Evolutionary conservation across 139 green algal species (phyloP).

Genomic region (Auxenochlorella pyrenoidosa): DNA sequence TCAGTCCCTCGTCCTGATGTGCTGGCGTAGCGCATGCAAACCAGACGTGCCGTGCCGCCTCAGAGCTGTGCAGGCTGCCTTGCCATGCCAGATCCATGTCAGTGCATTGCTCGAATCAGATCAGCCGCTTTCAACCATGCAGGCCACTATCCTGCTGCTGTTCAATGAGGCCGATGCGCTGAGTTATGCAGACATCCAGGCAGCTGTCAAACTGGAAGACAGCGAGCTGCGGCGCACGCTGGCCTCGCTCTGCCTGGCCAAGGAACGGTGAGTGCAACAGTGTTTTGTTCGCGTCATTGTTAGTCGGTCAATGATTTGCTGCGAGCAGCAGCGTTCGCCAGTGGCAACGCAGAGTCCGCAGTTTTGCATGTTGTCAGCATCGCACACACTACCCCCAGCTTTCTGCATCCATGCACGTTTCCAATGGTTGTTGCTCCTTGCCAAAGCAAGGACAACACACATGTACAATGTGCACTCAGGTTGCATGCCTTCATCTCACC

Average conservation of each 20-base stretch:
- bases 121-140: neutral
- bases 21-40: neutral
- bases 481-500: no score
- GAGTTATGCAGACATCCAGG: conserved; percentile 76
- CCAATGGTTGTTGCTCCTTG: no score
- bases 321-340: no score
- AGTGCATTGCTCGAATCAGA: no score
- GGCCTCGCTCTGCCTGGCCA: conserved; percentile 91
- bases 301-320: no score
- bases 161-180: conserved; percentile 93
- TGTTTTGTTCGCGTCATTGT: no score
- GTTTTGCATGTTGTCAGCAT: no score
- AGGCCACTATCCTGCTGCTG: conserved; percentile 94
- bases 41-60: neutral
- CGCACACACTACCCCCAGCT: no score
- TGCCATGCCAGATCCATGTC: neutral
- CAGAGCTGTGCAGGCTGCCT: neutral
- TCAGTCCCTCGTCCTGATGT: neutral
- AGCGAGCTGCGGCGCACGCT: conserved; percentile 92
- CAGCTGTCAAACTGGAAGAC: conserved; percentile 71
- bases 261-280: conserved; percentile 65
- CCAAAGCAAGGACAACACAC: no score
- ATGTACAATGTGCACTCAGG: no score
- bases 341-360: no score
- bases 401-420: no score